A percentile compares a stretch with the other conserved stretches of the same genome.
phyloP scores from a whole-genome alignment of 2,329 filamentous ascomycete genomes.

The Fusarium citri region DNA sequence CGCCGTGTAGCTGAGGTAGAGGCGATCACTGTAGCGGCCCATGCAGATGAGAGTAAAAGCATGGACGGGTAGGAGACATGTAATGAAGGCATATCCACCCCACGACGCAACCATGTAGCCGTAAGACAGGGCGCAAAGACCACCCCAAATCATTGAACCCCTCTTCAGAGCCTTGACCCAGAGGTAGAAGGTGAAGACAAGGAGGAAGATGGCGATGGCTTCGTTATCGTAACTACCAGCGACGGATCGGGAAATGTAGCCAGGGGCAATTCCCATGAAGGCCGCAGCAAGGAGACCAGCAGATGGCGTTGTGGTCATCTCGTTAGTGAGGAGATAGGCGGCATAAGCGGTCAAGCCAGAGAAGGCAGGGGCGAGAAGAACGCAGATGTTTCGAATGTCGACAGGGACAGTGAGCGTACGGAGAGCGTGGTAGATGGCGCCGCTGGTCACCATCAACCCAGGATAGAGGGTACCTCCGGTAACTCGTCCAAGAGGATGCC shows the following conservation, averaged over 20 bases:
- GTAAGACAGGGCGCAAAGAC: slow-evolving; percentile 93
- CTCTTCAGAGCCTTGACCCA: slow-evolving; percentile 99
- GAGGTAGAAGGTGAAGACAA: slow-evolving; percentile 98
- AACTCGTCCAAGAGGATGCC: slow-evolving; percentile 97
- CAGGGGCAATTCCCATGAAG: slow-evolving; percentile 98
- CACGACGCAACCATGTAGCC: slow-evolving; percentile 99
- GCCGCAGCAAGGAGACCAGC: slow-evolving; percentile 92
- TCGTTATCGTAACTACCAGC: slow-evolving; percentile 99
- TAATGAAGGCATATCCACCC: slow-evolving; percentile 99
- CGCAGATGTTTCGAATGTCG: slow-evolving; percentile 98
- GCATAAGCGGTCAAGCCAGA: slow-evolving; percentile 94
- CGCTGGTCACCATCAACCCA: slow-evolving; percentile 98
- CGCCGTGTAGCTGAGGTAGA: slow-evolving; percentile 97
- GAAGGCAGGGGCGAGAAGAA: slow-evolving; percentile 92
- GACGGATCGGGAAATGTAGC: slow-evolving; percentile 97
- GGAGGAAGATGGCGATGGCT: slow-evolving; percentile 97
- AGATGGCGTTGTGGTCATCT: slow-evolving; percentile 95
- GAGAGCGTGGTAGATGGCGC: slow-evolving; percentile 93
- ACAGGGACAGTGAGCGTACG: slow-evolving; percentile 90
- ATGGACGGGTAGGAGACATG: slow-evolving; percentile 93
- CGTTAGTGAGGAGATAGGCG: slow-evolving; percentile 93
- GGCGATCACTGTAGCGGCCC: slow-evolving; percentile 92
- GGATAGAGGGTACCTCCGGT: slow-evolving; percentile 99
- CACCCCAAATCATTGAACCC: slow-evolving; percentile 96
- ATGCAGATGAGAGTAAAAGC: slow-evolving; percentile 94